Evolutionary conservation across 805 yeast species (phyloP).

Genomic region (Candida berthetii): DNA sequence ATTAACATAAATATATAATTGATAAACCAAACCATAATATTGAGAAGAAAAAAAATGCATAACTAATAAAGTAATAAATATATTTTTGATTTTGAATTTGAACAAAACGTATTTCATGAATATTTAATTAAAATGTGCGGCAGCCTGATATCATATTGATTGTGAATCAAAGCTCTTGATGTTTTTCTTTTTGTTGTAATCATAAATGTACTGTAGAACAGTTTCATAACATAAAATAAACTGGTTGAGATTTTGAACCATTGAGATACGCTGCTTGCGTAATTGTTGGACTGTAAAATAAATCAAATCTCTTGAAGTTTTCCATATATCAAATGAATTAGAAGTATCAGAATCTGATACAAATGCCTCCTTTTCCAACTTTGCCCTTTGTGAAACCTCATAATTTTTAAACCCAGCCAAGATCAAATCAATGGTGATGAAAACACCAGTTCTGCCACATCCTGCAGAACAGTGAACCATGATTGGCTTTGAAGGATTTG

Average conservation of each 20-base stretch:
- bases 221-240: constrained; percentile 67
- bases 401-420: constrained; percentile 10
- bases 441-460: constrained; percentile 94
- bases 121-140: too few relatives aligned
- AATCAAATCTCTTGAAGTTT: constrained; percentile 44
- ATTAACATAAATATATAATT: too few relatives aligned
- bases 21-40: too few relatives aligned
- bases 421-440: constrained; percentile 53
- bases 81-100: too few relatives aligned
- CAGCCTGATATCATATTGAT: too few relatives aligned
- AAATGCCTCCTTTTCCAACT: too few relatives aligned
- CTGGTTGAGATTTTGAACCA: constrained; percentile 77
- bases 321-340: constrained; percentile 31
- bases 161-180: not conserved
- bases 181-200: too few relatives aligned
- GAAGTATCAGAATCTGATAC: constrained; percentile 4
- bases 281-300: constrained; percentile 55
- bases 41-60: too few relatives aligned
- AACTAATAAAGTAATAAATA: too few relatives aligned
- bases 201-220: constrained; percentile 12
- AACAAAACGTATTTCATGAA: too few relatives aligned
- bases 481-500: constrained; percentile 34
- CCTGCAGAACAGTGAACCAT: constrained; percentile 96
- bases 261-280: constrained; percentile 63
- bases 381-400: too few relatives aligned